Percentiles rank a stretch among this genome's conserved stretches.
Conservation (phyloP, 768 basidiomycete genomes). For the Trametes maxima region DNA sequence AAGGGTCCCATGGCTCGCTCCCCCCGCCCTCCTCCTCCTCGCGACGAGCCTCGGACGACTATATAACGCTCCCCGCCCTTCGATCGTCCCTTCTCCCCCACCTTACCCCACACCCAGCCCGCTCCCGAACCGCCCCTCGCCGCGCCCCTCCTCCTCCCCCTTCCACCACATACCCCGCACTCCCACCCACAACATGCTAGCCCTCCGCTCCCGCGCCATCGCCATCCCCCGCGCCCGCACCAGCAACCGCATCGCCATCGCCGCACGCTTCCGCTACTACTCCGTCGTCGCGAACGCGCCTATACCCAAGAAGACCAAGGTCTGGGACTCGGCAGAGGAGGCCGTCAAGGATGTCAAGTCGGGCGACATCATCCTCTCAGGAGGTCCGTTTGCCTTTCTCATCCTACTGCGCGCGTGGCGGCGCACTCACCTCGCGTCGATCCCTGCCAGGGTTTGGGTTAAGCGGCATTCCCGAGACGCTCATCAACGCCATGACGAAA, state of each 20-base stretch:
- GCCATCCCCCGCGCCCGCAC: constrained; percentile 24
- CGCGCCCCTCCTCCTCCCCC: background rate
- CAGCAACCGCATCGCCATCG: constrained; percentile 21
- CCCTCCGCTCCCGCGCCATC: constrained; percentile 21
- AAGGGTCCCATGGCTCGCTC: constrained; percentile 8
- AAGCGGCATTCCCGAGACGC: constrained; percentile 88
- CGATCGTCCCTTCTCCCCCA: constrained; percentile 12
- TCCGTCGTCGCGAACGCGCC: constrained; percentile 33
- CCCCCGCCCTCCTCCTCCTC: background rate
- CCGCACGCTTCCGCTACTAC: constrained; percentile 28
- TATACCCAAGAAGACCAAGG: constrained; percentile 48
- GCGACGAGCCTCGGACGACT: background rate
- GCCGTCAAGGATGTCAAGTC: constrained; percentile 82
- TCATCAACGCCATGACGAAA: constrained; percentile 74
- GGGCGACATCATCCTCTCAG: constrained; percentile 74
- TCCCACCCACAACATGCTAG: constrained; percentile 21
- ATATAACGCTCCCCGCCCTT: constrained; percentile 6
- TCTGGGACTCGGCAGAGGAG: constrained; percentile 78
- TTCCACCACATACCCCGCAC: constrained; percentile 18
- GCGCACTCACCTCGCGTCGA: constrained; percentile 1
- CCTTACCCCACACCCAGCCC: constrained; percentile 19
- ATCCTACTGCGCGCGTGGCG: background rate
- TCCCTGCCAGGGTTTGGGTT: constrained; percentile 71
- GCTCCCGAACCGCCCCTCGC: background rate
- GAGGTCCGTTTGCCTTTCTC: constrained; percentile 54